These are phyloP conservation scores for Irpex lacteus DNA, from an alignment of 1,284 basidiomycete genomes.

Conservation along the genomic window DNA sequence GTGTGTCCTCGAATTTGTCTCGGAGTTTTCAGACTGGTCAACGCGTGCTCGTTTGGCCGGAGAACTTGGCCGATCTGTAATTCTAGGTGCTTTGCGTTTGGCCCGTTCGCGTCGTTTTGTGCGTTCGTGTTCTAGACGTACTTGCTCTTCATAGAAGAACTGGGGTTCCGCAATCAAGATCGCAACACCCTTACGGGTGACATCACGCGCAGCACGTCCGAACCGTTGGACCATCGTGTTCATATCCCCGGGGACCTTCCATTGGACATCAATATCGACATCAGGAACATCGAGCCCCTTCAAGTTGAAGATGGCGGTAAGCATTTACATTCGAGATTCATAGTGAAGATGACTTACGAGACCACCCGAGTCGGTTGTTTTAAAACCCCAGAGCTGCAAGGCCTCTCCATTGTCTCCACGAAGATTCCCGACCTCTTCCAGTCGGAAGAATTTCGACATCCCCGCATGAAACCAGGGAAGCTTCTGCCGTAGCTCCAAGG, in stretches of 20 bases:
- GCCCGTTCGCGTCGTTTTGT: not conserved
- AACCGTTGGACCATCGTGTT: slow-evolving; percentile 18
- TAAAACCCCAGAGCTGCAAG: slow-evolving; percentile 21
- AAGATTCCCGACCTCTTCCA: slow-evolving; percentile 18
- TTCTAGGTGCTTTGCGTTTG: not conserved
- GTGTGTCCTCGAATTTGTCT: too few species aligned
- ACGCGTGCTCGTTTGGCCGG: not conserved
- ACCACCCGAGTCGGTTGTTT: slow-evolving; percentile 31
- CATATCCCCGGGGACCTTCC: slow-evolving; percentile 16
- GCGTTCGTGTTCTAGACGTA: not conserved
- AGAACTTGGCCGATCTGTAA: not conserved
- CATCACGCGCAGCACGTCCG: slow-evolving; percentile 17
- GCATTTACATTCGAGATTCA: too few species aligned
- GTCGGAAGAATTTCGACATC: slow-evolving; percentile 16
- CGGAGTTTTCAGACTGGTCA: not conserved
- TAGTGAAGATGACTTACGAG: slow-evolving; percentile 26
- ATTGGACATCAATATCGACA: slow-evolving; percentile 32
- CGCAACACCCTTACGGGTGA: slow-evolving; percentile 6
- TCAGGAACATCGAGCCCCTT: slow-evolving; percentile 34
- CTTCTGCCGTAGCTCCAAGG: slow-evolving; percentile 11
- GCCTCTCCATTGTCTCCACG: slow-evolving; percentile 3
- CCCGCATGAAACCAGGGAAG: slow-evolving; percentile 20
- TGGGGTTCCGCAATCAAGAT: slow-evolving; percentile 15
- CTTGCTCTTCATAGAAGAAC: not conserved
- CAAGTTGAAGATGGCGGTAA: slow-evolving; percentile 6